Evolutionary conservation across 208 protist species (phyloP), one percentile per base, ranked within the genome.

Genomic region (Acanthamoeba healyi): DNA sequence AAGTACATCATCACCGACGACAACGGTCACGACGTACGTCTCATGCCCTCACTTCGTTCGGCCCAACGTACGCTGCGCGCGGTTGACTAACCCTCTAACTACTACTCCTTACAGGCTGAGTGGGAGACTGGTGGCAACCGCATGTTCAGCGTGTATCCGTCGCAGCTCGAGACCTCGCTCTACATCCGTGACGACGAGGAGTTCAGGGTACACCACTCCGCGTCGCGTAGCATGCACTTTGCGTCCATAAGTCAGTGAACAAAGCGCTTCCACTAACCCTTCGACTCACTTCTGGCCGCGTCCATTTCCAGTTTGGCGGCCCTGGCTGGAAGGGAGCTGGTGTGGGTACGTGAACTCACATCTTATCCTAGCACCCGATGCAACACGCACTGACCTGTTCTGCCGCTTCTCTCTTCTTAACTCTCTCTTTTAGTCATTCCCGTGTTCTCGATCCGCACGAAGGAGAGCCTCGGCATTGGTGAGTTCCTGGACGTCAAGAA

Each of bases 401-500:
- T 67, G 58, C 24, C 3, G n/a, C 6, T 67, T 67, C 14, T 29
- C n/a, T 1, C 22, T 63, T 63, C 4, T 29, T 24, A 24, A 63
- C 24, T 24, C 22, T 10, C 56, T 7, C 24, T n/a, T n/a, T n/a
- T 97, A 44, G 95, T 94, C 17, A 51, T 98, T 9, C 97, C 97
- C 19, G 72, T 98, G 3, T 98, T 98, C 49, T 98, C 97, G 61
- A 49, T 98, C 14, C 22, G 96, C 14, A 95, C 93, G 2, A 88
- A 94, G 32, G 72, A 96, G 10, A 95, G 96, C 58, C 54, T 97
- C 19, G 97, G 97, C 29, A 54, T 98, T 79, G 97, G 97, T 58
- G 97, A 98, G 79, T 98, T 98, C 58, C 34, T 87, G 51, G 97
- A 98, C 82, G 26, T 98, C 24, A 91, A 89, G 32, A 17, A 49